Percentiles rank a stretch among this genome's conserved stretches.
These are phyloP conservation scores for Phaseolus coccineus DNA, from an alignment of 331 rosid species.

Conservation along the genomic window DNA sequence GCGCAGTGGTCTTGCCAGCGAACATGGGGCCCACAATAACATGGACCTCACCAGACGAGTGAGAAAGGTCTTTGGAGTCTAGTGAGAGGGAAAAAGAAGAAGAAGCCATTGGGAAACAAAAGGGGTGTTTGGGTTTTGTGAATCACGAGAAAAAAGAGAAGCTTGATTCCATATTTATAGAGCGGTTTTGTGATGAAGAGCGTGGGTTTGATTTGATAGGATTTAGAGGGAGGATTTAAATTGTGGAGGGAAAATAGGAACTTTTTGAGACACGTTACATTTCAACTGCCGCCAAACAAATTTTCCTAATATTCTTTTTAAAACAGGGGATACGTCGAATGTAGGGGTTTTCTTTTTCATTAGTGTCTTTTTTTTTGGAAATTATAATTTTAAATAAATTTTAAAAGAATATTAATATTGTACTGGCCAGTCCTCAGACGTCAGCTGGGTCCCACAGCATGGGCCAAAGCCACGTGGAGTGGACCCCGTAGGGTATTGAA, in stretches of 20 bases:
- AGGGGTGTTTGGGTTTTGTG: neutral
- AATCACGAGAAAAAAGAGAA: neutral
- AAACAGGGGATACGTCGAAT: no score
- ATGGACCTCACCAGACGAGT: conserved; percentile 72
- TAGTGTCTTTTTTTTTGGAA: no score
- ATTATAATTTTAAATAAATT: no score
- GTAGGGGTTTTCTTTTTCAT: no score
- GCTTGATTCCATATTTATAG: neutral
- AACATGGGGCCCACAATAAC: conserved; percentile 96
- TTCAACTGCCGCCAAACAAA: neutral
- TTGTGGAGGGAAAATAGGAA: neutral
- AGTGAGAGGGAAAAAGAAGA: conserved; percentile 41
- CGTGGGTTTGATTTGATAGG: neutral
- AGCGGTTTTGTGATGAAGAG: neutral
- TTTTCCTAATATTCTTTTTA: no score
- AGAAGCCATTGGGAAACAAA: neutral
- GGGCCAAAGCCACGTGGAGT: no score
- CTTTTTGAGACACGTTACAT: neutral
- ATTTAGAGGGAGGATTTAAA: neutral
- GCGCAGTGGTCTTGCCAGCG: conserved; percentile 91
- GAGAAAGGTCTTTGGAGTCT: conserved; percentile 11
- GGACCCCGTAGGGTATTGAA: no score
- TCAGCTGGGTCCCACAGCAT: no score
- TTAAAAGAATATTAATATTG: no score
- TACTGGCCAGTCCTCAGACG: no score